These are phyloP conservation scores for Candida tropicalis DNA, from an alignment of 1,139 yeast genomes.

Conservation along the genomic window DNA sequence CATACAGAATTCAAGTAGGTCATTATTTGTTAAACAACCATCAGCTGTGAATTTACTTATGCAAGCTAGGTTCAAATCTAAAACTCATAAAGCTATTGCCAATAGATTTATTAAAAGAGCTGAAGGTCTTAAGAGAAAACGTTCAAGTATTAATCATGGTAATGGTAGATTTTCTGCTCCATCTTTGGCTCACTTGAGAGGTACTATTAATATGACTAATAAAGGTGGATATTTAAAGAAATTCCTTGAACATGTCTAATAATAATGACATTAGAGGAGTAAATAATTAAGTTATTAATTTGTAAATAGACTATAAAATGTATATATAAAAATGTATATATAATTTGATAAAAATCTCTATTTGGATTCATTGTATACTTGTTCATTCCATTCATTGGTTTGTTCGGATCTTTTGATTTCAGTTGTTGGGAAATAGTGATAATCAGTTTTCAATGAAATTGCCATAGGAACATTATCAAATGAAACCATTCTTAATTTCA, in stretches of 20 bases:
- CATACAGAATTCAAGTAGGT: constrained; percentile 21
- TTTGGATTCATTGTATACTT: constrained; percentile 22
- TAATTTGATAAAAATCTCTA: not conserved
- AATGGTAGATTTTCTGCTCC: constrained; percentile 83
- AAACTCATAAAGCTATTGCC: constrained; percentile 77
- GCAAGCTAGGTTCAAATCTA: constrained; percentile 54
- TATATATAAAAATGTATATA: constrained; percentile 7
- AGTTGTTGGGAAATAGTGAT: constrained; percentile 87
- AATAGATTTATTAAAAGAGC: constrained; percentile 80
- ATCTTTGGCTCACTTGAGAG: constrained; percentile 63
- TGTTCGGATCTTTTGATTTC: constrained; percentile 55
- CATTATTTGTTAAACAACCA: constrained; percentile 20
- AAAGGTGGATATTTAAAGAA: constrained; percentile 58
- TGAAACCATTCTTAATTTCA: constrained; percentile 77
- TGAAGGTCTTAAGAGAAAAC: constrained; percentile 56
- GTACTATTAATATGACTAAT: constrained; percentile 58
- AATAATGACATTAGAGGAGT: too few species aligned
- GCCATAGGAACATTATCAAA: constrained; percentile 88
- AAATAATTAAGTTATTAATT: too few species aligned
- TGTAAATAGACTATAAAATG: constrained; percentile 11
- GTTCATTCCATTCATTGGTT: constrained; percentile 55
- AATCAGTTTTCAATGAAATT: constrained; percentile 81
- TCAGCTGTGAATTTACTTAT: constrained; percentile 27
- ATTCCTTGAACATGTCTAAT: constrained; percentile 12
- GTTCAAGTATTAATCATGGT: constrained; percentile 91